Evolutionary conservation across 495 filamentous ascomycete genomes (phyloP).

Genomic region (Talaromyces trachyspermus): DNA sequence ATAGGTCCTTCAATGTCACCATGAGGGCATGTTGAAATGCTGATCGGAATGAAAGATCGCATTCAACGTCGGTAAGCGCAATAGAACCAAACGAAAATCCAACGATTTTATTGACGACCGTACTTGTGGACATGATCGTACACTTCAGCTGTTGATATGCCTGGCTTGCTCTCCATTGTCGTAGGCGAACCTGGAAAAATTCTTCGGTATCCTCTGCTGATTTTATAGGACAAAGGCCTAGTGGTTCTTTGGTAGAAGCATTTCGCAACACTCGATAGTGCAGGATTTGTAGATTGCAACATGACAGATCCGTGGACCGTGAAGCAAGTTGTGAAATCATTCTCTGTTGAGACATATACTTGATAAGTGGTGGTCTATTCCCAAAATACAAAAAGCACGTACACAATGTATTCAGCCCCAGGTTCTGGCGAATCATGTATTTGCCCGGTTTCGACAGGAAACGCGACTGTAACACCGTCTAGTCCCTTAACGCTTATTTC

Average conservation of each 20-base stretch:
- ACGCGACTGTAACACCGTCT: too few relatives aligned
- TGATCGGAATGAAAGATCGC: neutral
- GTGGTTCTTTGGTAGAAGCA: neutral
- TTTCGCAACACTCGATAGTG: neutral
- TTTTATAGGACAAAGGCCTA: neutral
- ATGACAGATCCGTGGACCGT: neutral
- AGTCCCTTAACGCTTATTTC: too few relatives aligned
- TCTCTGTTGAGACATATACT: neutral
- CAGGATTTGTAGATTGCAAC: neutral
- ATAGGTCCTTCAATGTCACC: neutral
- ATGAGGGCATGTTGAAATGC: neutral
- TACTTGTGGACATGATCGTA: neutral
- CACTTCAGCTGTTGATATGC: neutral
- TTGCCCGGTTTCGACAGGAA: conserved; percentile 14
- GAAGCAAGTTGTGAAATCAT: neutral
- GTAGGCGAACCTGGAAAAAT: neutral
- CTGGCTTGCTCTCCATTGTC: neutral
- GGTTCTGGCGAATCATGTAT: conserved; percentile 6
- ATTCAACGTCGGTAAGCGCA: too few relatives aligned
- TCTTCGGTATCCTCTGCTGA: neutral
- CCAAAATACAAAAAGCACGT: too few relatives aligned
- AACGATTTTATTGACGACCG: neutral
- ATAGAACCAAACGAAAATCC: neutral
- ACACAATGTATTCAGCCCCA: neutral
- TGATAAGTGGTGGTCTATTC: neutral